Percentiles rank a stretch among this genome's conserved stretches.
phyloP scores from a whole-genome alignment of 768 basidiomycete genomes.

The Myochromella boudieri region DNA sequence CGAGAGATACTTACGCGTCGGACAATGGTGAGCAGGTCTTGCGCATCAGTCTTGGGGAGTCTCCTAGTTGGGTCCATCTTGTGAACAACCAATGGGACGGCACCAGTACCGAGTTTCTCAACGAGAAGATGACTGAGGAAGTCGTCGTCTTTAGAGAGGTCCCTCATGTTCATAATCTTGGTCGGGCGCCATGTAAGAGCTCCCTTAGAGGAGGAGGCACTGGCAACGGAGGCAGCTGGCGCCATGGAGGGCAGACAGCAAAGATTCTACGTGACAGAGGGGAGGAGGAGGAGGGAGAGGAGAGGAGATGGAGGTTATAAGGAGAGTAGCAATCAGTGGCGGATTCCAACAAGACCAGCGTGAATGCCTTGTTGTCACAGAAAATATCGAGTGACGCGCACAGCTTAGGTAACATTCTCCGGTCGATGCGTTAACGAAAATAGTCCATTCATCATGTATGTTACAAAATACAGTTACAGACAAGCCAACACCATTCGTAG shows the following conservation, averaged over 20 bases:
- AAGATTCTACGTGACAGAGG: slow-evolving; percentile 16
- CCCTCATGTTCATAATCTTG: slow-evolving; percentile 88
- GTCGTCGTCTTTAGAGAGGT: slow-evolving; percentile 89
- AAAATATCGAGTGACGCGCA: slow-evolving; percentile 19
- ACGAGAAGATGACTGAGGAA: slow-evolving; percentile 88
- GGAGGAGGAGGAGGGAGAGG: slow-evolving; percentile 19
- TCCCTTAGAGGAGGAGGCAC: slow-evolving; percentile 22
- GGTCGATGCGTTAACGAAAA: slow-evolving; percentile 3
- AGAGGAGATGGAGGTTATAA: slow-evolving; percentile 3
- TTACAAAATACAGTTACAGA: not conserved
- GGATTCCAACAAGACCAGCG: slow-evolving; percentile 1
- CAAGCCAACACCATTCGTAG: slow-evolving; percentile 1
- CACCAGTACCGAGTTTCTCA: slow-evolving; percentile 82
- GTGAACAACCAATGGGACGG: slow-evolving; percentile 81
- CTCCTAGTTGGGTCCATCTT: slow-evolving; percentile 83
- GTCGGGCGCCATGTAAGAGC: slow-evolving; percentile 71
- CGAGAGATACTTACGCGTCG: slow-evolving; percentile 61
- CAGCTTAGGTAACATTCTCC: slow-evolving; percentile 23
- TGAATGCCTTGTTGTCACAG: slow-evolving; percentile 13
- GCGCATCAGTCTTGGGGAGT: slow-evolving; percentile 72
- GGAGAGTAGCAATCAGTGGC: slow-evolving; percentile 6
- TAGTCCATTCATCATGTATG: slow-evolving; percentile 14
- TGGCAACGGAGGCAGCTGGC: slow-evolving; percentile 23
- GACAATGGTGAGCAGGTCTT: slow-evolving; percentile 68
- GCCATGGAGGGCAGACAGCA: slow-evolving; percentile 27